A percentile compares a stretch with the other conserved stretches of the same genome.
Evolutionary conservation across 2,329 filamentous ascomycete species (phyloP).

Genomic region (Sporothrix variecibatus): DNA sequence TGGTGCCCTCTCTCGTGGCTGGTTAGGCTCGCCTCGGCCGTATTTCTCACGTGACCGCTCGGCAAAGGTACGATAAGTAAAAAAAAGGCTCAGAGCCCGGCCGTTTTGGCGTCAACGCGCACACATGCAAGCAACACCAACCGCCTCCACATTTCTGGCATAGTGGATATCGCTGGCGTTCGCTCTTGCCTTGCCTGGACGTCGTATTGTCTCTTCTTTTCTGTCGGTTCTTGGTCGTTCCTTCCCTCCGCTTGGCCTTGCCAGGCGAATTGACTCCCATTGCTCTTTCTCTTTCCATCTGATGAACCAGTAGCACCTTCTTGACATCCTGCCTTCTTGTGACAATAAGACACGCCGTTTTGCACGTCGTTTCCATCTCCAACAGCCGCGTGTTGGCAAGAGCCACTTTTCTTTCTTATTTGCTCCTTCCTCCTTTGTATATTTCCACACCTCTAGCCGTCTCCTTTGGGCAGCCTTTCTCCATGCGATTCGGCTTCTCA

Average conservation of each 20-base stretch:
- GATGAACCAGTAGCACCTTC: neutral
- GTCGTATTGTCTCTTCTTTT: neutral
- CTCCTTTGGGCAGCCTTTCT: slow-evolving; percentile 25
- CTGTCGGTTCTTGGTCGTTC: slow-evolving; percentile 2
- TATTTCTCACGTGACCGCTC: slow-evolving; percentile 18
- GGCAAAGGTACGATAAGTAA: neutral
- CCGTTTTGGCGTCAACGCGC: neutral
- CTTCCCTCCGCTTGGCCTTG: slow-evolving; percentile 8
- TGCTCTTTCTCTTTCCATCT: neutral
- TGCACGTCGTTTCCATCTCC: neutral
- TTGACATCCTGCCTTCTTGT: neutral
- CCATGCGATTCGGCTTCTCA: slow-evolving; percentile 12
- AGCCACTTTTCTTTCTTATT: neutral
- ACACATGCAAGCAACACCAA: slow-evolving; percentile 16
- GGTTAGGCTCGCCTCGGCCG: slow-evolving; percentile 16
- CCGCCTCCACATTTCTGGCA: neutral
- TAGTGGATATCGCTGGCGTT: neutral
- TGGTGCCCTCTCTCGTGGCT: slow-evolving; percentile 15
- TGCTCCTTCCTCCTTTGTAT: slow-evolving; percentile 19
- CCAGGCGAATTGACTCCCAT: neutral
- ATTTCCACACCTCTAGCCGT: slow-evolving; percentile 16
- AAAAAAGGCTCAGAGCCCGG: slow-evolving; percentile 30
- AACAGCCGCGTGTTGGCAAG: neutral
- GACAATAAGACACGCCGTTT: neutral
- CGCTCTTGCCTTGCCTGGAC: neutral